Conservation (phyloP, 2,329 filamentous ascomycete genomes). For the Colletotrichum brevisporum region DNA sequence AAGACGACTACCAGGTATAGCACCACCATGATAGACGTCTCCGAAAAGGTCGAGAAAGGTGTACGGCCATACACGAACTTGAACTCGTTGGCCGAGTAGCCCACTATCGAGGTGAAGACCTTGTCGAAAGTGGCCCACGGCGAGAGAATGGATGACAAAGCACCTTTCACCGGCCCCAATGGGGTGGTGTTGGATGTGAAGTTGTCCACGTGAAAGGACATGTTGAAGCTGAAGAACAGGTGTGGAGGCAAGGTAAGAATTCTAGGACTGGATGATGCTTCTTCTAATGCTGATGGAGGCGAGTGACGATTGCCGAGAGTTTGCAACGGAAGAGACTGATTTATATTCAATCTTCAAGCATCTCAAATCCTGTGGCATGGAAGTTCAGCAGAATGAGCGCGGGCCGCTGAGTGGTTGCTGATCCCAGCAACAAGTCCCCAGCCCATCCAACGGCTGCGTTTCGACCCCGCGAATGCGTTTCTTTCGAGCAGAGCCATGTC, state of each 20-base stretch:
- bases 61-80: slow-evolving; percentile 79
- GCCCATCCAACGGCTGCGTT: not conserved
- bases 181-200: slow-evolving; percentile 49
- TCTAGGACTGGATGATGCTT: not conserved
- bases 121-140: slow-evolving; percentile 79
- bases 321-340: slow-evolving; percentile 4
- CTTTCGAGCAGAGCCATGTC: not conserved
- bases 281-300: slow-evolving; percentile 10
- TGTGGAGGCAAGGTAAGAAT: not conserved
- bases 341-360: slow-evolving; percentile 15
- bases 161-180: slow-evolving; percentile 66
- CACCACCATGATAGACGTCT: slow-evolving; percentile 78
- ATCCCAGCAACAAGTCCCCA: not conserved
- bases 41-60: slow-evolving; percentile 84
- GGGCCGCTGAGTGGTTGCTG: not conserved
- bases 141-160: slow-evolving; percentile 74
- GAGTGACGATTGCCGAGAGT: slow-evolving; percentile 8
- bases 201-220: slow-evolving; percentile 30
- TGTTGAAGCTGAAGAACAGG: slow-evolving; percentile 1
- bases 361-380: not conserved
- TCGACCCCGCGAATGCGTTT: not conserved
- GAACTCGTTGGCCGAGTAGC: slow-evolving; percentile 85
- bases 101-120: slow-evolving; percentile 76
- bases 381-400: not conserved
- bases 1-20: slow-evolving; percentile 89